A percentile compares a stretch with the other conserved stretches of the same genome.
phyloP scores from a whole-genome alignment of 495 filamentous ascomycete species.

The Terfezia claveryi region DNA sequence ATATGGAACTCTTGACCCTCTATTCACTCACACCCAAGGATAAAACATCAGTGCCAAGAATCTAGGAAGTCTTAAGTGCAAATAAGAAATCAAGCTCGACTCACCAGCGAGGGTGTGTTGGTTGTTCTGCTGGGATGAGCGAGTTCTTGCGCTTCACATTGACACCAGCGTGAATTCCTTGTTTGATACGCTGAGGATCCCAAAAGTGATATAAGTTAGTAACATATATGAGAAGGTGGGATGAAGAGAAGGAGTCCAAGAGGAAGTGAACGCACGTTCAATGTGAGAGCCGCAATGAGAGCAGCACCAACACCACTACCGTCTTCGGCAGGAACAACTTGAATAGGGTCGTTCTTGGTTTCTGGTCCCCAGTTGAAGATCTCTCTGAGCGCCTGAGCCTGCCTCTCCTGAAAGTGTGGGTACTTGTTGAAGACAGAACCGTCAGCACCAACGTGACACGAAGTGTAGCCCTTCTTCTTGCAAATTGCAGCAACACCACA shows the following conservation, averaged over 20 bases:
- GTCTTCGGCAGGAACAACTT: conserved; percentile 74
- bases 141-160: conserved; percentile 20
- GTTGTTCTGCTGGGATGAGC: conserved; percentile 7
- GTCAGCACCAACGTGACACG: conserved; percentile 86
- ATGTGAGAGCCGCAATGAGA: conserved; percentile 75
- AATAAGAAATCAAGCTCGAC: too few species aligned
- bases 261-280: conserved; percentile 29
- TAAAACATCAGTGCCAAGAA: too few species aligned
- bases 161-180: conserved; percentile 18
- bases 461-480: conserved; percentile 73
- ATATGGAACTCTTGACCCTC: too few species aligned
- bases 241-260: too few species aligned
- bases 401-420: conserved; percentile 83
- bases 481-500: conserved; percentile 90
- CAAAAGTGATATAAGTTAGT: background rate
- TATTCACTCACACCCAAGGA: too few species aligned
- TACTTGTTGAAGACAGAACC: conserved; percentile 97
- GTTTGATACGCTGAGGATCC: conserved; percentile 10
- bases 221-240: background rate
- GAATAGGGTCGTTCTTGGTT: conserved; percentile 56
- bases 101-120: too few species aligned
- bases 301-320: conserved; percentile 92
- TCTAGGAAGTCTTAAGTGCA: too few species aligned
- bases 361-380: conserved; percentile 61
- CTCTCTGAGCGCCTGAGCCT: conserved; percentile 71